These are phyloP conservation scores for Acer saccharum DNA, from an alignment of 345 rosid genomes.

Conservation along the genomic window DNA sequence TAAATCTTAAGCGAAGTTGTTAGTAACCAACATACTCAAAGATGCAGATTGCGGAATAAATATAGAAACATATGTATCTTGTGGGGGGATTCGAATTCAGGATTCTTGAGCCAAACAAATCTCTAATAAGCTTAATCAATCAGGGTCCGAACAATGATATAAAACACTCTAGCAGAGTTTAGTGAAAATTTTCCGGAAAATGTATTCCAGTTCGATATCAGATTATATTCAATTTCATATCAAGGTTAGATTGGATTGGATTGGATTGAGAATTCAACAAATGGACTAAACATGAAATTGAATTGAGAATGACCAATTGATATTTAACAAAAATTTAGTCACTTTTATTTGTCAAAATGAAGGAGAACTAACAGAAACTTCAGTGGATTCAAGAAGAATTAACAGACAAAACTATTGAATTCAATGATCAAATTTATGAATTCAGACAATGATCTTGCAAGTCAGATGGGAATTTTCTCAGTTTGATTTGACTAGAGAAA, in stretches of 20 bases:
- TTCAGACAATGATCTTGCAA: not conserved
- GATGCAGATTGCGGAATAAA: no score
- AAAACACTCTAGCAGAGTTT: no score
- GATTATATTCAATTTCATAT: no score
- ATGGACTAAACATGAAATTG: not conserved
- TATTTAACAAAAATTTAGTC: not conserved
- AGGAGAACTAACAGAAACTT: not conserved
- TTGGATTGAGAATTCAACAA: not conserved
- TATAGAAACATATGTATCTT: no score
- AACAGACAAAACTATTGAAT: not conserved
- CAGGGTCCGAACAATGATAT: no score
- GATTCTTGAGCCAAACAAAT: no score
- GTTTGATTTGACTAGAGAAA: not conserved
- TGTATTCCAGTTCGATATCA: no score
- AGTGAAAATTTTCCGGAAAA: no score
- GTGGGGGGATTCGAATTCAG: no score
- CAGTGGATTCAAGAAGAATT: not conserved
- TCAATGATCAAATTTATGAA: not conserved
- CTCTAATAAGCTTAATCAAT: no score
- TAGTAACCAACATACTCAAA: no score
- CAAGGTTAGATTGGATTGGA: not conserved
- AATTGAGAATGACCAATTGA: not conserved
- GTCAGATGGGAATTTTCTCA: conserved; percentile 8
- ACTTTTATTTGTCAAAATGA: not conserved
- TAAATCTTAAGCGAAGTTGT: not conserved